Evolutionary conservation across 176 grass and related monocot genomes (phyloP), one percentile per base, ranked within the genome.

Genomic region (Lolium rigidum): DNA sequence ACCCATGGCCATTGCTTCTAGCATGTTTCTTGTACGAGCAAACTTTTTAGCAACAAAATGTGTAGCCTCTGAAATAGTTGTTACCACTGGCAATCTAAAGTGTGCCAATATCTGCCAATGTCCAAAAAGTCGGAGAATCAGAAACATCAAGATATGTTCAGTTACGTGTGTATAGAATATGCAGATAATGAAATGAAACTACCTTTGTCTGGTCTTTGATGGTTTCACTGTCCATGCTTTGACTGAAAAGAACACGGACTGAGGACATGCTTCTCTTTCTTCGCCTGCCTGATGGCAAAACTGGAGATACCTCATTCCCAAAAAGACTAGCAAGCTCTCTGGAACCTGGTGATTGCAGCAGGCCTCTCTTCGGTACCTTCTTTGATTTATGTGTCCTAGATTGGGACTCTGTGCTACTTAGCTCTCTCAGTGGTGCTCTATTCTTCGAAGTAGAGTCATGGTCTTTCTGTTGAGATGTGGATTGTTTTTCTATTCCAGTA

Each of bases 11-110:
- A 98, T 98, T 18, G 96, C 93, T 90, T 98, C 92, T 61, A 98
- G 58, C 93, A 98, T 95, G 65, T 95, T 98, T 76, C 79, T 93
- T 78, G 96, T 98, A 26, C 92, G 90, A 21, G 84, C 91, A 95
- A 98, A 98, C 62, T 90, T 93, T 83, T 95, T 88, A 72, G 82
- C 88, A 70, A 98, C 89, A 71, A 98, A 95, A 75, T 98, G 93
- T 83, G 93, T 95, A 89, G 96, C 93, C 73, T 94, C 92, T 73
- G 78, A 83, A 83, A 92, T 94, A 48, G 88, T 87, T 31, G 77
- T 58, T 31, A 85, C 93, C 71, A 77, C 58, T 6, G 86, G 54
- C 81, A 90, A 80, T 79, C 90, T 86, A 64, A 98, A 91, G 57
- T 87, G 80, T 76, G 50, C 50, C 63, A 98, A 91, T 88, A 98